Evolutionary conservation across 139 green algal species (phyloP).

Genomic region (Closterium sp.): DNA sequence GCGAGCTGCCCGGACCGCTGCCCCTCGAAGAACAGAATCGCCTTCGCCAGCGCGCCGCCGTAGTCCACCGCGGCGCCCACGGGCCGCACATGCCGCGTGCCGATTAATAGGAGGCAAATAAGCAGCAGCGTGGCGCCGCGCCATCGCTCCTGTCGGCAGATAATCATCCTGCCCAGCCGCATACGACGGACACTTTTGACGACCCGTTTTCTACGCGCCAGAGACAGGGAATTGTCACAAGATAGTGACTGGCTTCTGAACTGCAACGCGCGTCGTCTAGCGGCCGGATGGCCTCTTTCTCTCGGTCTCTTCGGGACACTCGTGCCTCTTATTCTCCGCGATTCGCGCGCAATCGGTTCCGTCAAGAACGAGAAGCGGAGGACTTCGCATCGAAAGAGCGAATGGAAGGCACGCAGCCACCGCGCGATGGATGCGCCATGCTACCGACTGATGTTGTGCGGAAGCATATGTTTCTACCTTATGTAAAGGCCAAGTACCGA

Average conservation of each 20-base stretch:
- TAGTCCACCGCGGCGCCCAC: conserved; percentile 16
- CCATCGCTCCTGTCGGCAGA: too few species aligned
- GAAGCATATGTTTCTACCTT: too few species aligned
- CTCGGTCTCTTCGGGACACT: too few species aligned
- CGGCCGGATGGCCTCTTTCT: not conserved
- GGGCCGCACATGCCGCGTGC: not conserved
- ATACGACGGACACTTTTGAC: not conserved
- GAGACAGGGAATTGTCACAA: too few species aligned
- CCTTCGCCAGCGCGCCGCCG: conserved; percentile 15
- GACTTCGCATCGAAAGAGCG: too few species aligned
- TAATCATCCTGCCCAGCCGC: not conserved
- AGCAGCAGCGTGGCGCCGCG: not conserved
- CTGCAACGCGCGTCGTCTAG: not conserved
- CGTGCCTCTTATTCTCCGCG: too few species aligned
- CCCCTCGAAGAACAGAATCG: conserved; percentile 45
- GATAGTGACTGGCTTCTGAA: not conserved
- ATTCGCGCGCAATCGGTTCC: too few species aligned
- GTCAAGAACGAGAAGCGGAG: too few species aligned
- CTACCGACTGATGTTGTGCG: too few species aligned
- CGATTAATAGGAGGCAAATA: not conserved
- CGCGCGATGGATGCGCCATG: too few species aligned
- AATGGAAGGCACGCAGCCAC: too few species aligned
- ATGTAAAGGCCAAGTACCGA: too few species aligned
- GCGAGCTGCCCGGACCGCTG: conserved; percentile 47
- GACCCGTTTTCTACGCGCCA: not conserved